These are phyloP conservation scores for Clonostachys rhizophaga DNA, from an alignment of 2,329 filamentous ascomycete genomes.

Conservation along the genomic window DNA sequence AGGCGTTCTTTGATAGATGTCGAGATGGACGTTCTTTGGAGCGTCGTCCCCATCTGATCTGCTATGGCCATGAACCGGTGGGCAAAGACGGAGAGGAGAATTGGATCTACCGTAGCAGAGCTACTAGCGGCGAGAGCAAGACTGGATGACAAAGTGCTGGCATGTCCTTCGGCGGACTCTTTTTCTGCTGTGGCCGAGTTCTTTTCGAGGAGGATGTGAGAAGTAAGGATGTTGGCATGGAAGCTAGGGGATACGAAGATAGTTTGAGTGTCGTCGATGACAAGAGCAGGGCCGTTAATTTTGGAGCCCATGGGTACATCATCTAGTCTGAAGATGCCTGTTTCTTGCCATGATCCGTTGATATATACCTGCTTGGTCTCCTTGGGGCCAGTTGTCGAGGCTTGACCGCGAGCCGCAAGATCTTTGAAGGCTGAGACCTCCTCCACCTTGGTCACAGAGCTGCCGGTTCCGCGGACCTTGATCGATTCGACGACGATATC, in stretches of 20 bases:
- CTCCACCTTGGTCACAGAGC: neutral
- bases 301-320: neutral
- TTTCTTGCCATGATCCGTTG: neutral
- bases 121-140: no score
- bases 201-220: slow-evolving; percentile 21
- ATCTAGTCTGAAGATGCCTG: slow-evolving; percentile 2
- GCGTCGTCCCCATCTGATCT: slow-evolving; percentile 52
- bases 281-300: slow-evolving; percentile 21
- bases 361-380: neutral
- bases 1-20: slow-evolving; percentile 45
- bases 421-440: no score
- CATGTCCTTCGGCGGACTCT: no score
- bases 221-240: slow-evolving; percentile 17
- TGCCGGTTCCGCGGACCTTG: slow-evolving; percentile 19
- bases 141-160: no score
- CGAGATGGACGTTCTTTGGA: slow-evolving; percentile 52
- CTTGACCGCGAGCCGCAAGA: no score
- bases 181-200: neutral
- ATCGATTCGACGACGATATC: slow-evolving; percentile 32
- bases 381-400: no score
- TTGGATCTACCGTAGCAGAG: slow-evolving; percentile 30
- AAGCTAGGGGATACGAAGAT: slow-evolving; percentile 17
- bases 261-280: slow-evolving; percentile 21
- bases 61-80: slow-evolving; percentile 56
- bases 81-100: slow-evolving; percentile 47